A percentile compares a stretch with the other conserved stretches of the same genome.
phyloP scores from a whole-genome alignment of 192 early-diverging fungal species.

The Coemansia sp. region DNA sequence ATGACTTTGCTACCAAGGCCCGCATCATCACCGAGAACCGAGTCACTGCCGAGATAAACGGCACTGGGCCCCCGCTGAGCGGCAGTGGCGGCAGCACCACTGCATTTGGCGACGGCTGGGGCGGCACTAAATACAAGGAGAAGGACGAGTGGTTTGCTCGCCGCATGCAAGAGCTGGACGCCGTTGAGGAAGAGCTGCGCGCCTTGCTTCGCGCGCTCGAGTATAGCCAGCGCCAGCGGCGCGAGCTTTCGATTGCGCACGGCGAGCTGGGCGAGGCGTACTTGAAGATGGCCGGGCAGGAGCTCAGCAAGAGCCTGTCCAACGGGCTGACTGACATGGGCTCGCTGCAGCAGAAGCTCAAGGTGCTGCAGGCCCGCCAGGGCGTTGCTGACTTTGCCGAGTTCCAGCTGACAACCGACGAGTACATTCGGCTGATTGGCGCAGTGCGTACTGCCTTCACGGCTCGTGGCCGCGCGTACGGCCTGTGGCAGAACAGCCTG shows the following conservation, averaged over 20 bases:
- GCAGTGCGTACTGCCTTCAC: slow-evolving; percentile 81
- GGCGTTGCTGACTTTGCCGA: slow-evolving; percentile 72
- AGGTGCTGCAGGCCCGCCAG: slow-evolving; percentile 79
- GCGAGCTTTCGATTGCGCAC: slow-evolving; percentile 69
- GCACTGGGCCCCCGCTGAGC: slow-evolving; percentile 31
- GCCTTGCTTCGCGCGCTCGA: slow-evolving; percentile 79
- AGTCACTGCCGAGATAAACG: slow-evolving; percentile 44
- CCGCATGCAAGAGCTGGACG: slow-evolving; percentile 74
- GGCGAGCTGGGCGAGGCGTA: slow-evolving; percentile 85
- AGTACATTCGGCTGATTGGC: slow-evolving; percentile 86
- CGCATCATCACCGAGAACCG: slow-evolving; percentile 43
- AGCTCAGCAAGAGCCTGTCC: slow-evolving; percentile 70
- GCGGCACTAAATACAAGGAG: slow-evolving; percentile 69
- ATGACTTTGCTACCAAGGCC: slow-evolving; percentile 73
- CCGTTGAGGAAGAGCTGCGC: slow-evolving; percentile 77
- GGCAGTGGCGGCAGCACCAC: slow-evolving; percentile 6
- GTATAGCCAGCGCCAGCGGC: slow-evolving; percentile 71
- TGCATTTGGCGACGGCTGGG: slow-evolving; percentile 72
- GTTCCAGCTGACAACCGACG: slow-evolving; percentile 81
- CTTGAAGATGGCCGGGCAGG: slow-evolving; percentile 68
- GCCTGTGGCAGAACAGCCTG: slow-evolving; percentile 70
- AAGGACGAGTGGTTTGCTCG: slow-evolving; percentile 79
- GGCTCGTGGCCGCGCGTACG: slow-evolving; percentile 70
- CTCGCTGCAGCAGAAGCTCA: slow-evolving; percentile 79
- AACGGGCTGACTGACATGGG: slow-evolving; percentile 73